Evolutionary conservation across 2,329 filamentous ascomycete species (phyloP).

Genomic region (Calonectria multiphialidica): DNA sequence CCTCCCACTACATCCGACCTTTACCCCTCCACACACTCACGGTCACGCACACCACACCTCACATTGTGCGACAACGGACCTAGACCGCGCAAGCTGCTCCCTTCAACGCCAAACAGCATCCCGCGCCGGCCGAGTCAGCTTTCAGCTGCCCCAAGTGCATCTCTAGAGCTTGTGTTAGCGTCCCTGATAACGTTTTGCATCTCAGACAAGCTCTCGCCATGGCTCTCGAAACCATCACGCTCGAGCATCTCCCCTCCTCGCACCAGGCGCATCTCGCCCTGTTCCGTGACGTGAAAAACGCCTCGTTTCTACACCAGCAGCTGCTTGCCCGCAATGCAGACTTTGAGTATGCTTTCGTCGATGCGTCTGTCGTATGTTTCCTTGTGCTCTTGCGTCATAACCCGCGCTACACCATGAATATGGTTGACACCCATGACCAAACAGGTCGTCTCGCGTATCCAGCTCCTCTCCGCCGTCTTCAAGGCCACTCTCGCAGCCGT

Average conservation of each 20-base stretch:
- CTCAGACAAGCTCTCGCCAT: constrained; percentile 47
- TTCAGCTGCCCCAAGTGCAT: not conserved
- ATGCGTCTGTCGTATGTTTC: constrained; percentile 78
- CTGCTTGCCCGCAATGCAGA: constrained; percentile 85
- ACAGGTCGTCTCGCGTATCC: constrained; percentile 77
- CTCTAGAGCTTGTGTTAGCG: not conserved
- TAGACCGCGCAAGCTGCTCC: not conserved
- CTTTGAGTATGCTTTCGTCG: constrained; percentile 95
- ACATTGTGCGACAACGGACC: constrained; percentile 1
- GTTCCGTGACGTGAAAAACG: constrained; percentile 83
- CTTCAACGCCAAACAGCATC: not conserved
- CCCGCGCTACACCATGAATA: not conserved
- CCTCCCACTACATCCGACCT: constrained; percentile 14
- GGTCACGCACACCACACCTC: not conserved
- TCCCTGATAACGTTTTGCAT: not conserved
- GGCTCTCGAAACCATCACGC: constrained; percentile 73
- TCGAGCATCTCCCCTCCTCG: constrained; percentile 80
- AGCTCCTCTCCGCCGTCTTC: constrained; percentile 82
- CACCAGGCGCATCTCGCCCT: constrained; percentile 80
- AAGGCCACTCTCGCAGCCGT: constrained; percentile 78
- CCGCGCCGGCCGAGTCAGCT: not conserved
- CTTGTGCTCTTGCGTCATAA: not conserved
- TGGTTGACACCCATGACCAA: constrained; percentile 15
- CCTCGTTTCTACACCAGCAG: constrained; percentile 82
- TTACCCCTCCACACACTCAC: constrained; percentile 41